Conservation (phyloP, 2,329 filamentous ascomycete genomes). For the Leptosphaerulina australis region DNA sequence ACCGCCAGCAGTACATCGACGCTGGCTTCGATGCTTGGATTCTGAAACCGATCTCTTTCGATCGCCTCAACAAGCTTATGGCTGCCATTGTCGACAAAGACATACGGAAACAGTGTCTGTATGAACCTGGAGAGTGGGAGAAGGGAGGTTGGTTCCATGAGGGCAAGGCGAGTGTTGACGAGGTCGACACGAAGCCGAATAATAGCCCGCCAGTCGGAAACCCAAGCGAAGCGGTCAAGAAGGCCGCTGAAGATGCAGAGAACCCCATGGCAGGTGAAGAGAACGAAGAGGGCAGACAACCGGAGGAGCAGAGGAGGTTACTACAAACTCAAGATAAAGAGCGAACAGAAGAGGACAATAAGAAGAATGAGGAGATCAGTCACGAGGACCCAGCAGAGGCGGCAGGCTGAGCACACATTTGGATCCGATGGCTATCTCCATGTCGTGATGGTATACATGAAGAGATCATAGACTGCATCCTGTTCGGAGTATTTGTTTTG, state of each 20-base stretch:
- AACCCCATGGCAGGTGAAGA: slow-evolving; percentile 29
- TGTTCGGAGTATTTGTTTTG: slow-evolving; percentile 1
- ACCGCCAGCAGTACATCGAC: slow-evolving; percentile 71
- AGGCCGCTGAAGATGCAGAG: slow-evolving; percentile 26
- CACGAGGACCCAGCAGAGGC: slow-evolving; percentile 8
- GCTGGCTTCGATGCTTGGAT: slow-evolving; percentile 92
- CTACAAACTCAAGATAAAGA: slow-evolving; percentile 26
- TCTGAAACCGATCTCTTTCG: slow-evolving; percentile 84
- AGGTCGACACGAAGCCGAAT: slow-evolving; percentile 47
- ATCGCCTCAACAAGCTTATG: slow-evolving; percentile 71
- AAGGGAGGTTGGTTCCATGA: slow-evolving; percentile 79
- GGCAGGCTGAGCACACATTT: slow-evolving; percentile 6
- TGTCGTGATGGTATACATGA: not conserved
- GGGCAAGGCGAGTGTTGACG: slow-evolving; percentile 46
- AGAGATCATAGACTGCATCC: slow-evolving; percentile 1
- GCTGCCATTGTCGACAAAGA: slow-evolving; percentile 69
- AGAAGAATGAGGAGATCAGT: slow-evolving; percentile 11
- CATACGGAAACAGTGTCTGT: slow-evolving; percentile 67
- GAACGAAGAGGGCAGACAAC: slow-evolving; percentile 20
- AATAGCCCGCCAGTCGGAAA: slow-evolving; percentile 25
- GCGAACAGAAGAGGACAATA: slow-evolving; percentile 22
- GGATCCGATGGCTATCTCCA: not conserved
- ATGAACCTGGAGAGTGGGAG: slow-evolving; percentile 77
- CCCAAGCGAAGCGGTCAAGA: slow-evolving; percentile 25
- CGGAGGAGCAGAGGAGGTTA: slow-evolving; percentile 33